These are phyloP conservation scores for Candida nonsorbophila DNA, from an alignment of 805 yeast genomes.

Conservation along the genomic window DNA sequence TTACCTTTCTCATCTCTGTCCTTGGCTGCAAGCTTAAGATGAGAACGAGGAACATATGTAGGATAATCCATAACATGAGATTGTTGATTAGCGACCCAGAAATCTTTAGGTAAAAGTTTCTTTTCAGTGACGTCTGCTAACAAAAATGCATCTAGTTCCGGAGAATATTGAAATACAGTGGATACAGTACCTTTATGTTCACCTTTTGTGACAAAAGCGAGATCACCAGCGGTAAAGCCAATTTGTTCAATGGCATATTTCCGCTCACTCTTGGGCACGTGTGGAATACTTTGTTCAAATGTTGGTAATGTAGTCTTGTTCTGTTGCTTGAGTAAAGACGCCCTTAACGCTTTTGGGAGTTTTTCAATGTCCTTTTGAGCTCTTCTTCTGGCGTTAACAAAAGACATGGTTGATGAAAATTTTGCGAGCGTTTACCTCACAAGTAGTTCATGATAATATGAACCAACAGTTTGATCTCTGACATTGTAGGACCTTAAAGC, in stretches of 20 bases:
- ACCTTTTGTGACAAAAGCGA: conserved; percentile 70
- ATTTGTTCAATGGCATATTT: conserved; percentile 48
- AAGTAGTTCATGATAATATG: conserved; percentile 1
- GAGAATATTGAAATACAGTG: conserved; percentile 53
- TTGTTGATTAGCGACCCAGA: conserved; percentile 68
- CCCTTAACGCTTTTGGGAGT: conserved; percentile 26
- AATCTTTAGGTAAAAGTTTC: conserved; percentile 62
- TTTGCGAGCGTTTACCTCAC: no score
- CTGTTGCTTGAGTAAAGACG: conserved; percentile 14
- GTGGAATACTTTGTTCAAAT: conserved; percentile 17
- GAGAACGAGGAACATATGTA: conserved; percentile 49
- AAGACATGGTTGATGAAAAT: conserved; percentile 21
- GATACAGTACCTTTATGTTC: conserved; percentile 70
- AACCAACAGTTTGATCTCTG: no score
- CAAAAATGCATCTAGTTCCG: conserved; percentile 56
- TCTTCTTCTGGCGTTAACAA: conserved; percentile 27
- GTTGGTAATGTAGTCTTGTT: conserved; percentile 30
- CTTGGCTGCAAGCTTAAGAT: conserved; percentile 74
- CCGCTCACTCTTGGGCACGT: conserved; percentile 20
- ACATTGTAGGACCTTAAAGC: no score
- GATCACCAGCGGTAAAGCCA: conserved; percentile 69
- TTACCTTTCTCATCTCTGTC: conserved; percentile 62
- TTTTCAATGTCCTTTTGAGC: conserved; percentile 30
- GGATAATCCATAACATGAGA: conserved; percentile 73
- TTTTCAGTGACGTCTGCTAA: conserved; percentile 66